A percentile compares a stretch with the other conserved stretches of the same genome.
Conservation (phyloP, 768 basidiomycete species). For the Dioszegia aurantiaca region DNA sequence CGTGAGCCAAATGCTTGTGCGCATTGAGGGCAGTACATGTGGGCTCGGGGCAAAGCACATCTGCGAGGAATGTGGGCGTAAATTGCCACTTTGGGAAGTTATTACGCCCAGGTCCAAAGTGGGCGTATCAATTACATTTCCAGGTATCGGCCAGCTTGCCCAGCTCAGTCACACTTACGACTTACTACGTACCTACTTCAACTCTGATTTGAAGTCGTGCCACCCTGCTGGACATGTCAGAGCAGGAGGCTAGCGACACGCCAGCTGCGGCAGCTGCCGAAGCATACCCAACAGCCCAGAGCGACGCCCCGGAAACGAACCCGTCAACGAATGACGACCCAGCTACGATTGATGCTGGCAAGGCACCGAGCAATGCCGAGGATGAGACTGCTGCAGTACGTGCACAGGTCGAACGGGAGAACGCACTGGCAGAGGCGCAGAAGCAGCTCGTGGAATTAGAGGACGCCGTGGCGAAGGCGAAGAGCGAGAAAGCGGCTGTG, state of each 20-base stretch:
- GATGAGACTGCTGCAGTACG: constrained; percentile 25
- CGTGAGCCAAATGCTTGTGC: too few species aligned
- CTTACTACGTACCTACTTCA: too few species aligned
- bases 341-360: neutral
- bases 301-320: neutral
- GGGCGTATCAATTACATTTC: too few species aligned
- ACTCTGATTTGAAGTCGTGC: too few species aligned
- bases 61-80: neutral
- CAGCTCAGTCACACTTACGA: too few species aligned
- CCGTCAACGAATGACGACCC: neutral
- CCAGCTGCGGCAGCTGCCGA: neutral
- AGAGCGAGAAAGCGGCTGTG: constrained; percentile 66
- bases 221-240: constrained; percentile 2
- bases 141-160: too few species aligned
- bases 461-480: constrained; percentile 62
- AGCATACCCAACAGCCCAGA: neutral
- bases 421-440: constrained; percentile 43
- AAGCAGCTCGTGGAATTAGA: constrained; percentile 29
- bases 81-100: too few species aligned
- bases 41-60: too few species aligned
- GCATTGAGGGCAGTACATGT: too few species aligned
- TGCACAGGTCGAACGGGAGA: constrained; percentile 43
- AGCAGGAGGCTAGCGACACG: neutral
- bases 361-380: too few species aligned
- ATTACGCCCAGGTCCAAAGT: too few species aligned